These are phyloP conservation scores for Phialophora expanda DNA, from an alignment of 2,329 filamentous ascomycete genomes.

Conservation along the genomic window DNA sequence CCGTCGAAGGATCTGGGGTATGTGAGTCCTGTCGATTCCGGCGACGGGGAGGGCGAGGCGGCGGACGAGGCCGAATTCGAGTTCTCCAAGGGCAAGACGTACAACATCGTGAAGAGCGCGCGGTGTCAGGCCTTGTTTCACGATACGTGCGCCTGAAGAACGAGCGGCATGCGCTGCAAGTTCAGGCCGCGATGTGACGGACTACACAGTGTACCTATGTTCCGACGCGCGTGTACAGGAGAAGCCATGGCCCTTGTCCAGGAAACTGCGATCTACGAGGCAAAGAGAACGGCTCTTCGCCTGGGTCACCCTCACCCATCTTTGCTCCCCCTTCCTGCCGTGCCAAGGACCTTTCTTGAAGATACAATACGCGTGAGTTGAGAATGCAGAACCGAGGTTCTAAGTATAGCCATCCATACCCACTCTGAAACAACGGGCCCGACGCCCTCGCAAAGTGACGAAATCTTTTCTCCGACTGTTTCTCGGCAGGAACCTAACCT, in stretches of 20 bases:
- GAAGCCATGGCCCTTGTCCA: too few species aligned
- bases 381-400: too few species aligned
- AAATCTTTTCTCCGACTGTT: too few species aligned
- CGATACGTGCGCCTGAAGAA: conserved; percentile 34
- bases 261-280: not conserved
- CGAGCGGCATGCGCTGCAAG: not conserved
- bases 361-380: too few species aligned
- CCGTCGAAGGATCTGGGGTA: conserved; percentile 41
- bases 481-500: too few species aligned
- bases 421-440: too few species aligned
- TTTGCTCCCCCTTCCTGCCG: not conserved
- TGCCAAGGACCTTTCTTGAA: too few species aligned
- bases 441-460: too few species aligned
- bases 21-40: conserved; percentile 39
- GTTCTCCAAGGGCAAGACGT: conserved; percentile 43
- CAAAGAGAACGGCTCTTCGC: not conserved
- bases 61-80: conserved; percentile 40
- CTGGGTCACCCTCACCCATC: too few species aligned
- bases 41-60: conserved; percentile 35
- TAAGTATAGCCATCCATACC: too few species aligned
- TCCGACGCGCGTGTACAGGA: not conserved
- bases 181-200: not conserved
- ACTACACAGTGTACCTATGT: not conserved
- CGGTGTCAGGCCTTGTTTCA: conserved; percentile 46
- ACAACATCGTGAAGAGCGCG: conserved; percentile 46